These are phyloP conservation scores for Aspergillus nidulans DNA, from an alignment of 495 filamentous ascomycete species.

Conservation along the genomic window DNA sequence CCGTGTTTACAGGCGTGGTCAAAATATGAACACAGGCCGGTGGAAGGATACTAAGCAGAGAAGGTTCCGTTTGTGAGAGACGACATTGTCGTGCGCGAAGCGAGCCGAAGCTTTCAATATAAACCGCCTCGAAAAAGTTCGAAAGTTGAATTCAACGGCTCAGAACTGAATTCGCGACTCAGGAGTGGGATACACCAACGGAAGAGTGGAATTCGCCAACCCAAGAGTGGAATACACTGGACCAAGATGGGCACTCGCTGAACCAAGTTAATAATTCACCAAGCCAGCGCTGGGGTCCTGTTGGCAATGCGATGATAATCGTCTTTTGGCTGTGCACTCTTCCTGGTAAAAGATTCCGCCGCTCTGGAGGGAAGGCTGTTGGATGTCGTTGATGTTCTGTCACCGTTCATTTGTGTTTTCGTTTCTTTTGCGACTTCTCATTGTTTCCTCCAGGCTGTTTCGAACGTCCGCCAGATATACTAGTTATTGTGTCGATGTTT, in stretches of 20 bases:
- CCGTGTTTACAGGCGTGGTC: slow-evolving; percentile 5
- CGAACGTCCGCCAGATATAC: slow-evolving; percentile 29
- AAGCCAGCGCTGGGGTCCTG: not conserved
- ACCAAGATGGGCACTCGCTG: not conserved
- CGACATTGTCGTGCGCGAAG: not conserved
- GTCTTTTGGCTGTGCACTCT: not conserved
- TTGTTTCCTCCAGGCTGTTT: slow-evolving; percentile 12
- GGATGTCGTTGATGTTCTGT: not conserved
- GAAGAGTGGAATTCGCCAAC: not conserved
- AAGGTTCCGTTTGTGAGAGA: not conserved
- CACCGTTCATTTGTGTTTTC: slow-evolving; percentile 26
- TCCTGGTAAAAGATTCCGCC: not conserved
- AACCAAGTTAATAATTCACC: not conserved
- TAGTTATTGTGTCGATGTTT: slow-evolving; percentile 26
- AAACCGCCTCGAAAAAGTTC: not conserved
- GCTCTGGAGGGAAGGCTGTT: not conserved
- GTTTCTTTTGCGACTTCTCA: slow-evolving; percentile 38
- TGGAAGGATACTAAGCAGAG: not conserved
- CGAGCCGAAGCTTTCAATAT: not conserved
- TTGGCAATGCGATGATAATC: not conserved
- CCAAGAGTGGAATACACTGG: not conserved
- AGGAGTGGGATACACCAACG: not conserved
- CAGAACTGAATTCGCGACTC: not conserved
- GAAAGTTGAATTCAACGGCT: not conserved
- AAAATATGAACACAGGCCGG: not conserved